Evolutionary conservation across 2,329 filamentous ascomycete species (phyloP), one percentile per base, ranked within the genome.

Genomic region (Torrubiellomyces zombiae): DNA sequence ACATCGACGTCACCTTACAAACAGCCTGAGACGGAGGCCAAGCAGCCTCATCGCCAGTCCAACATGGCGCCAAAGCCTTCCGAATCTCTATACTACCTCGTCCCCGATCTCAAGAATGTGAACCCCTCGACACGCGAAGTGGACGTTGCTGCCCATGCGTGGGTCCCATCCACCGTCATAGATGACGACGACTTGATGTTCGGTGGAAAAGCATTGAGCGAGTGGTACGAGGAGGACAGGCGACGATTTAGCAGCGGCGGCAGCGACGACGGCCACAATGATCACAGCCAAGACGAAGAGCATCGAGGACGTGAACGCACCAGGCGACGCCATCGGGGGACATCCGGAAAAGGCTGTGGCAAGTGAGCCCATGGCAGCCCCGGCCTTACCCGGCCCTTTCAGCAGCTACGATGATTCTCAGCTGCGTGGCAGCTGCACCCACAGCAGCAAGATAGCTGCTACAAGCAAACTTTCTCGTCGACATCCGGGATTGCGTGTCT

Each of bases 161-260:
- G 63, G 64, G 56, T 64, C 33, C 53, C 60, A 27, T 56, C 60
- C 17, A 69, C 60, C 24, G 51, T 64, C 31, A 71, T 71, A 37
- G 64, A 71, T 28, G 66, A 71, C 39, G 64, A 69, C 28, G 66
- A 71, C 34, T 51, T 71, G 18, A 68, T 58, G 43, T 71, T 70
- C 36, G 63, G 64, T 28, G 66, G 66, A 37, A 71, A 70, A 55
- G 55, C 63, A 19, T 44, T 71, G 20, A 64, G 63, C 42, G 49
- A 57, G 10, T 69, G 64, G 64, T 67, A 71, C 42, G 66, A 71
- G 45, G 66, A 71, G 48, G 37, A 40, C 22, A 31, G 38, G 3
- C 28, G 35, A 13, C 46, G 52, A 11, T 42, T 55, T 26, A 55
- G 50, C 45, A 47, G 43, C 28, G 42, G 39, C 14, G 22, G 35